These are phyloP conservation scores for Haplosporangium sp. DNA, from an alignment of 371 early-diverging fungal genomes.

Conservation along the genomic window DNA sequence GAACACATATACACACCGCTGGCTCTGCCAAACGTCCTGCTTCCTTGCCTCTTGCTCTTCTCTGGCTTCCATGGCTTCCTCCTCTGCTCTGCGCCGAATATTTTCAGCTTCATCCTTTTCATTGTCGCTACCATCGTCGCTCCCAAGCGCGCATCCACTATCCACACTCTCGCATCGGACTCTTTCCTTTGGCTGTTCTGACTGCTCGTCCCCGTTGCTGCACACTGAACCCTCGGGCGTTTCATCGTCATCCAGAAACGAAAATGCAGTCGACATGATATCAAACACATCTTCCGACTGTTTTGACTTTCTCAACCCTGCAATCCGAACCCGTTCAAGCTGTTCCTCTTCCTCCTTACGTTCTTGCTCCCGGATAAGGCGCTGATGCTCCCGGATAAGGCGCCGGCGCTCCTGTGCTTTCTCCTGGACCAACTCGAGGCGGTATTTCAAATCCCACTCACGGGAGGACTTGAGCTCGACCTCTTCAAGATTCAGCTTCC, in stretches of 20 bases:
- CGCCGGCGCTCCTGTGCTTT: not conserved
- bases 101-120: slow-evolving; percentile 2
- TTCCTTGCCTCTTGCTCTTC: slow-evolving; percentile 4
- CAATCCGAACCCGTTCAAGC: not conserved
- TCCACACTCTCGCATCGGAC: slow-evolving; percentile 8
- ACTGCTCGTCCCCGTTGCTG: not conserved
- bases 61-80: not conserved
- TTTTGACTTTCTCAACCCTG: not conserved
- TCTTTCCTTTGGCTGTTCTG: slow-evolving; percentile 4
- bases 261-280: not conserved
- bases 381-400: not conserved
- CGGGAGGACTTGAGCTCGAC: slow-evolving; percentile 10
- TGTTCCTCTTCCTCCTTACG: not conserved
- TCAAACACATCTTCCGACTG: not conserved
- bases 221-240: not conserved
- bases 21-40: not conserved
- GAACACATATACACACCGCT: slow-evolving; percentile 25
- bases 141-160: slow-evolving; percentile 7
- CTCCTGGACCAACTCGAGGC: not conserved
- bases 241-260: too few relatives aligned
- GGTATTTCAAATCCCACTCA: slow-evolving; percentile 35
- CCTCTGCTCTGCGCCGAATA: not conserved
- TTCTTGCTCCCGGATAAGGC: not conserved
- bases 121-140: not conserved
- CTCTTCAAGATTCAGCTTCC: slow-evolving; percentile 26